These are phyloP conservation scores for Aureobasidium lini DNA, from an alignment of 2,329 filamentous ascomycete genomes.

Conservation along the genomic window DNA sequence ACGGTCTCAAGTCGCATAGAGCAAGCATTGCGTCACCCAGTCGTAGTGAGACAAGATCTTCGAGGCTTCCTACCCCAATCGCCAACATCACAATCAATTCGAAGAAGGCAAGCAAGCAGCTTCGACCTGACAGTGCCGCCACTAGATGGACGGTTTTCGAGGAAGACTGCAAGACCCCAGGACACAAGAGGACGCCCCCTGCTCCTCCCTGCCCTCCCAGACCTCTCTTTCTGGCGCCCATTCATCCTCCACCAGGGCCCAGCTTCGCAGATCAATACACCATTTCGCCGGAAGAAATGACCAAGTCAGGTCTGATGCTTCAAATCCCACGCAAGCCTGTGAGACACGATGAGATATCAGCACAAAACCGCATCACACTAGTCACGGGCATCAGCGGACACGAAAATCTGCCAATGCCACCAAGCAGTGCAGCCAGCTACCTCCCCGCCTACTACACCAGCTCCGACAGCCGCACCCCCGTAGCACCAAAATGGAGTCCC, in stretches of 20 bases:
- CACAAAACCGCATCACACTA: constrained; percentile 7
- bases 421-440: constrained; percentile 18
- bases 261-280: constrained; percentile 17
- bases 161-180: constrained; percentile 23
- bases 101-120: neutral
- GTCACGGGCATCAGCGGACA: neutral
- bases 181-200: constrained; percentile 11
- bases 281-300: constrained; percentile 15
- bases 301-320: constrained; percentile 19
- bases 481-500: constrained; percentile 13
- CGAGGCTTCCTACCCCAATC: constrained; percentile 3
- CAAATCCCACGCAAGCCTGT: constrained; percentile 18
- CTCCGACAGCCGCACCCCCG: constrained; percentile 22
- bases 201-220: neutral
- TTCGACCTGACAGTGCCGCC: constrained; percentile 16
- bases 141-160: constrained; percentile 28
- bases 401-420: constrained; percentile 13
- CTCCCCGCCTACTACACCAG: constrained; percentile 28
- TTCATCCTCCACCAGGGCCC: neutral
- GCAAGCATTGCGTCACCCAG: neutral
- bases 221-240: constrained; percentile 14
- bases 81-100: constrained; percentile 12
- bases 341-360: constrained; percentile 8
- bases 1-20: constrained; percentile 5
- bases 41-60: neutral